Base-by-base conservation (phyloP, 768 basidiomycete species). In the Pulveroboletus sp. region DNA sequence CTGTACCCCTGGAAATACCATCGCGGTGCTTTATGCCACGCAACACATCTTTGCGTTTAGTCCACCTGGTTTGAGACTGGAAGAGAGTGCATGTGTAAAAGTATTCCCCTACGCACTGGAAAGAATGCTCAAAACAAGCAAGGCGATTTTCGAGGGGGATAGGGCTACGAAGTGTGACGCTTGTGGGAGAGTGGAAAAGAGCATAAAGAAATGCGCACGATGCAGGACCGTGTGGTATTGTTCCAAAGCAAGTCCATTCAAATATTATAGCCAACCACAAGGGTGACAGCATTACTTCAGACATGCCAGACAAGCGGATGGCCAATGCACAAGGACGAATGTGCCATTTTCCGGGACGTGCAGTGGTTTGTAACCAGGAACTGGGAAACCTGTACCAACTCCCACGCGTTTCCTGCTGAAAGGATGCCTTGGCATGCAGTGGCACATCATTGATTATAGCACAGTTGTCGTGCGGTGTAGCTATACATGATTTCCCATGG, bases 1-100 rank as follows among this genome's bases (percentile, higher is more conserved):
- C 17, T 66, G 65, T 27, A 56, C 39, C 15, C 59, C 61, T 1
- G 66, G 63, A 15, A 66, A 48, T 30, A 68, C 65, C 35, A 59
- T 66, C 46, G 65, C 65, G 3, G 65, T 66, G 44, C 61, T 66
- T 28, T 66, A 66, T 13, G 65, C 65, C 44, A 59, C 61, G 2
- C 66, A 63, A 14, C 66, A 66, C 45, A 56, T 26, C 1, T 66
- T 66, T 42, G 57, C 66, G 18, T 67, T 67, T 31, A 63, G 61
- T 43, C 63, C 66, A 2, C 61, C 63, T 2, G 65, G 65, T 4
- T 39, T 66, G 38, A 57, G 63, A 15, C 39, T 66, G 46, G 65
- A 66, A 49, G 61, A 66, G n/a, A 18, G 10, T 31, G 47, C 47
- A 27, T 55, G 49, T 44, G 24, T 68, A 24, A 66, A 57, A 33